phyloP scores from a whole-genome alignment of 345 rosid species.

The Sonneratia alba region DNA sequence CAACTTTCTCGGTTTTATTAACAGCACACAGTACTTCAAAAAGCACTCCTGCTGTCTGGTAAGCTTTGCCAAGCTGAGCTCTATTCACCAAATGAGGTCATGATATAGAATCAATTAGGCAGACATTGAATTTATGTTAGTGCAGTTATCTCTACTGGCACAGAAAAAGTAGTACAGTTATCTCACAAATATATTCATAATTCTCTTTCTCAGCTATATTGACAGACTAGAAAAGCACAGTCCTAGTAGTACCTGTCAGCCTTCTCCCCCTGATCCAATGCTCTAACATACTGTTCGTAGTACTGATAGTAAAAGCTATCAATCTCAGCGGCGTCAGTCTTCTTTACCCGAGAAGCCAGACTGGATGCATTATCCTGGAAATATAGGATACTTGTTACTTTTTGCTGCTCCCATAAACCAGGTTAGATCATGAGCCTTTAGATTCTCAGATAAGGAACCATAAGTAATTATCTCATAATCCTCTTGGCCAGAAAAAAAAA shows the following conservation, averaged over 20 bases:
- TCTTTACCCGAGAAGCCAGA: constrained; percentile 87
- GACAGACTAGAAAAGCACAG: background rate
- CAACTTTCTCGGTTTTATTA: constrained; percentile 90
- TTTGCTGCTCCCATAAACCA: background rate
- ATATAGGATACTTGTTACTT: background rate
- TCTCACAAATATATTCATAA: background rate
- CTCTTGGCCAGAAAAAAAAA: no score
- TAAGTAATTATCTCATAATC: background rate
- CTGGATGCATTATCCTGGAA: constrained; percentile 84
- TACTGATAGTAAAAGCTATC: constrained; percentile 88
- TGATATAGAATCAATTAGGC: background rate
- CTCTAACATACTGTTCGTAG: constrained; percentile 80
- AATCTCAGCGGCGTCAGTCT: constrained; percentile 94
- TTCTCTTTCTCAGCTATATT: background rate
- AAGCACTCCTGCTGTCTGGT: constrained; percentile 96
- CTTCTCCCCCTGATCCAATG: constrained; percentile 91
- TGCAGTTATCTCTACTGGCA: no score
- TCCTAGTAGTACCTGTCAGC: constrained; percentile 60
- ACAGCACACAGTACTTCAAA: constrained; percentile 97
- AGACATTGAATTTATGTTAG: no score
- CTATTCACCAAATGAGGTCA: constrained; percentile 21
- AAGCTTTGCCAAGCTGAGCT: constrained; percentile 98
- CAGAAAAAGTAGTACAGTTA: no score
- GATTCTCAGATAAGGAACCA: background rate
- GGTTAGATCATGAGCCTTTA: no score